Evolutionary conservation across 345 rosid genomes (phyloP), one percentile per base, ranked within the genome.

Genomic region (Excoecaria agallocha): DNA sequence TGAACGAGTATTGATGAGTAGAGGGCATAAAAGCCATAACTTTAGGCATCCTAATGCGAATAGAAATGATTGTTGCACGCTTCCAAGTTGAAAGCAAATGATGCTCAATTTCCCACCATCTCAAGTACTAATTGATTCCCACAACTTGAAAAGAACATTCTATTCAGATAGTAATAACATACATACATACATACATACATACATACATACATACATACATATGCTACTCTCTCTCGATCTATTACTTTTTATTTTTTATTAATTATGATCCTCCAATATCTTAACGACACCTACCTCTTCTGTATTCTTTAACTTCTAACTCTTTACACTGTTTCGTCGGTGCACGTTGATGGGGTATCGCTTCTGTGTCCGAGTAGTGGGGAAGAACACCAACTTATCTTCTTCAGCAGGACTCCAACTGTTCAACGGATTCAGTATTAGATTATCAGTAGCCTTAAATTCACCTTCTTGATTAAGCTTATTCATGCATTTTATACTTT

Each of bases 321-420:
- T 22, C 52, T 49, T 66, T 62, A 61, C 35, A 38, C 41, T 8
- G 46, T 66, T 66, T 41, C 91, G 86, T 19, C 86, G 92, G 73
- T 80, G 78, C 82, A 93, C 83, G 6, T 84, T 77, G 80, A 96
- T 88, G 3, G 96, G 98, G 66, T 89, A 96, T 22, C 97, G 88
- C 86, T 96, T 96, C 75, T 89, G 93, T 37, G 91, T 96, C 82
- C 97, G 82, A 17, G 96, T 93, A 0, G 99, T 96, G 3, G 97
- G 98, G 76, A 96, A 96, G 89, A 93, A 96, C 0, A 96, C 85
- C 69, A 96, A 49, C 89, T 87, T 91, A 75, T 96, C 97, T 78
- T 93, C 80, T 73, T 90, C 97, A 1, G 95, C 95, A 6, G 96
- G 93, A 67, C 70, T 82, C 99, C 98, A 96, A 79, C 99, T 93